phyloP scores from a whole-genome alignment of 108 stramenopile genomes.

The Nitzschia palea region DNA sequence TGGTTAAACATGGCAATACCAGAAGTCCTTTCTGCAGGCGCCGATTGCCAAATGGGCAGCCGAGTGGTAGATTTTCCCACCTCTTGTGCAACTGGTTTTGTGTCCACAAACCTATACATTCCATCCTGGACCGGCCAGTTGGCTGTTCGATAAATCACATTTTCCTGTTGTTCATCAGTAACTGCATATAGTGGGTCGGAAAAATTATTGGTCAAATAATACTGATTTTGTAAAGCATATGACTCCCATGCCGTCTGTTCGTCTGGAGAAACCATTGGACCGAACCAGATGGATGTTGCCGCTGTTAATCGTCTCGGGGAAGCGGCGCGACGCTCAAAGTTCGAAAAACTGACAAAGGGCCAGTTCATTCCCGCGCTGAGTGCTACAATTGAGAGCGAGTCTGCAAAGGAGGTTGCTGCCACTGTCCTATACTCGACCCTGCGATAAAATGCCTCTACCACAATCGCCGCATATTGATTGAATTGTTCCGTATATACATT shows the following conservation, averaged over 20 bases:
- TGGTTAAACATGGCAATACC: conserved; percentile 16
- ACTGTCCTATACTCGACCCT: not conserved
- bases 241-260: conserved; percentile 2
- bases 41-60: conserved; percentile 8
- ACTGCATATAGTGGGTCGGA: not conserved
- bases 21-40: not conserved
- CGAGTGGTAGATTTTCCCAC: not conserved
- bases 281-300: conserved; percentile 6
- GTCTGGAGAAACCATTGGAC: not conserved
- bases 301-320: not conserved
- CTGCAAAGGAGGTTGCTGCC: not conserved
- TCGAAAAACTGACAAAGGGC: conserved; percentile 7
- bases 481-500: not conserved
- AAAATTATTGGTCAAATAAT: not conserved
- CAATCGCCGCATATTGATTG: not conserved
- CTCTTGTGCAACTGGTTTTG: not conserved
- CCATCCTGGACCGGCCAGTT: conserved; percentile 1
- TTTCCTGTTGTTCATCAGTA: not conserved
- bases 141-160: not conserved
- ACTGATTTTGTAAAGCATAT: not conserved
- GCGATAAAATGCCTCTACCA: not conserved
- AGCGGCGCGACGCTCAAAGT: conserved; percentile 14
- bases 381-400: not conserved
- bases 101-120: not conserved
- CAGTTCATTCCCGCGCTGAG: not conserved